Conservation (phyloP, 176 grass and related monocot genomes). For the Cenchrus fungigraminus region DNA sequence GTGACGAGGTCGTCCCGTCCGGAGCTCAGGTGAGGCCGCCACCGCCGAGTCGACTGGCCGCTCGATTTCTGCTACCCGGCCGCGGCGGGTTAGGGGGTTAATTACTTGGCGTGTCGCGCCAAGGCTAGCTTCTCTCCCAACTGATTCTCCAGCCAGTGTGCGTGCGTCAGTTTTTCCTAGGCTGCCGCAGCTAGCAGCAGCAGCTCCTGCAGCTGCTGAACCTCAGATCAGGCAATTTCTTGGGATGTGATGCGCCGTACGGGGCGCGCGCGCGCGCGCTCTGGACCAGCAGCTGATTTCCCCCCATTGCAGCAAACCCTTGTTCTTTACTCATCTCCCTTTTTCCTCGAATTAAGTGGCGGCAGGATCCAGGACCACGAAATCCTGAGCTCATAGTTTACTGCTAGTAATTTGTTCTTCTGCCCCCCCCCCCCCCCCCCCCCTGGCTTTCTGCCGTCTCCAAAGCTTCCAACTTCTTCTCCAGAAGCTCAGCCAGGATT, state of each 20-base stretch:
- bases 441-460: background rate
- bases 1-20: too few relatives aligned
- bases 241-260: conserved; percentile 35
- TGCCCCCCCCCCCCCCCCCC: too few relatives aligned
- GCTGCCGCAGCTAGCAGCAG: background rate
- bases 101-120: background rate
- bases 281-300: conserved; percentile 31
- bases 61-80: background rate
- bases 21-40: too few relatives aligned
- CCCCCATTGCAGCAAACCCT: conserved; percentile 44
- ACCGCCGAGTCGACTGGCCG: too few relatives aligned
- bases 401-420: background rate
- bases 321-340: background rate
- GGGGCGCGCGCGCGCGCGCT: background rate
- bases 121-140: too few relatives aligned
- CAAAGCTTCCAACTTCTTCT: background rate
- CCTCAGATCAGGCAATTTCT: conserved; percentile 43
- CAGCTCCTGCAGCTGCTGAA: conserved; percentile 16
- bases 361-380: conserved; percentile 32
- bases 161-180: conserved; percentile 5
- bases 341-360: conserved; percentile 12
- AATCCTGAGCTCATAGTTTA: background rate
- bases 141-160: background rate
- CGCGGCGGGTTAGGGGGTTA: background rate
- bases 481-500: background rate